Base-by-base conservation (phyloP, 495 filamentous ascomycete species). In the Xylaria intraflava region DNA sequence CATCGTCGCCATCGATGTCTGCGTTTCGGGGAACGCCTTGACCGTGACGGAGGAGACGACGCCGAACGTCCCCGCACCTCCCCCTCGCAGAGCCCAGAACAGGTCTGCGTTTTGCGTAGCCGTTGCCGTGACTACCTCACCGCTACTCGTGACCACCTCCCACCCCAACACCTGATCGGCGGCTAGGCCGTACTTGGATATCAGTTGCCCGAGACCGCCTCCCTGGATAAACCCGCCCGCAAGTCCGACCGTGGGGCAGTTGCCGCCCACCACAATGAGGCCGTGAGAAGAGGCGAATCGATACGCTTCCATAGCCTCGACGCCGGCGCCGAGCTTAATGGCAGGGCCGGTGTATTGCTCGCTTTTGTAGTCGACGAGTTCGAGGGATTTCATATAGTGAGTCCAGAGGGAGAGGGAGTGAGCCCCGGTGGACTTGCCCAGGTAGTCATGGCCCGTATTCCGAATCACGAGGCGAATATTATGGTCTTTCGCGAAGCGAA, bases 31-130 rank as follows among this genome's bases (percentile, higher is more conserved):
- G 38, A 76, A 62, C 1, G 69, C 65, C 51, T 71, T 73, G 5
- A 64, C 57, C 0, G 76, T 81, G 57, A 74, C 51, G 17, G 68
- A 72, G 39, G 65, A 57, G 3, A 81, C 78, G 7, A 79, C 72
- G 10, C 69, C 79, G 35, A 70, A 82, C 16, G 67, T 80, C 12
- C 79, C 75, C 7, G 65, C 72, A 8, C 80, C 82, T 10, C 81
- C 80, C 14, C 80, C 81, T 38, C 66, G 70, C 0, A 85, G 59
- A 10, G 82, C 82, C 78, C 78, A 84, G 65, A 72, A 84, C 1
- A 85, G 60, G 54, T 84, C 80, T 0, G 64, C 16, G 55, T 81
- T 68, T 46, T 76, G 19, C 12, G 40, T 23, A 0, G 69, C 70
- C n/a, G 67, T 66, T 10, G 75, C 75, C 0, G 60, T 68, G 23